These are phyloP conservation scores for Aspergillus steynii DNA, from an alignment of 495 filamentous ascomycete species.

Conservation along the genomic window DNA sequence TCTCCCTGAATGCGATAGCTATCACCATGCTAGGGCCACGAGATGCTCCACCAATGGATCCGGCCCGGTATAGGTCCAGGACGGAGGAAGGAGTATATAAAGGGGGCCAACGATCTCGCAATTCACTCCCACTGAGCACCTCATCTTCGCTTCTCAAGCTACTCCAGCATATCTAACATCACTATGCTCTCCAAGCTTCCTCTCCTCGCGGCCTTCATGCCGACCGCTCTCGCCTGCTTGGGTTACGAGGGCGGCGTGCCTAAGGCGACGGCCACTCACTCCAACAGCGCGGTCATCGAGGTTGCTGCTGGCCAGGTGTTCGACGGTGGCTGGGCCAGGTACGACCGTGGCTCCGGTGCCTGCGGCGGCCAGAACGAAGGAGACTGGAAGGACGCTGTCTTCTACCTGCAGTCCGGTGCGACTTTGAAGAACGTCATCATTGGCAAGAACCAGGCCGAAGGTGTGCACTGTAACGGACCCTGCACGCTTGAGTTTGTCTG, in stretches of 20 bases:
- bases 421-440: constrained; percentile 24
- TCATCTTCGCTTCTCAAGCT: not conserved
- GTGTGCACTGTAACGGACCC: constrained; percentile 20
- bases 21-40: not conserved
- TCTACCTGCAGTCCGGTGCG: constrained; percentile 18
- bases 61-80: not conserved
- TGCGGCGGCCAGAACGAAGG: constrained; percentile 12
- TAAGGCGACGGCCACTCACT: constrained; percentile 10
- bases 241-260: constrained; percentile 24
- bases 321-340: constrained; percentile 23
- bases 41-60: not conserved
- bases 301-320: constrained; percentile 18
- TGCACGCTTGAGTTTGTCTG: constrained; percentile 24
- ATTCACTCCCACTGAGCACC: not conserved
- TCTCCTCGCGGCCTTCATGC: constrained; percentile 8
- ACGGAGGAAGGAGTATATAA: not conserved
- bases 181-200: constrained; percentile 2
- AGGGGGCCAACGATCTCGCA: not conserved
- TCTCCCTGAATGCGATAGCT: not conserved
- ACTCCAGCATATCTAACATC: not conserved
- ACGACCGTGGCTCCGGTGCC: constrained; percentile 23
- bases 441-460: constrained; percentile 20
- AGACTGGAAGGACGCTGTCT: constrained; percentile 19
- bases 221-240: constrained; percentile 17
- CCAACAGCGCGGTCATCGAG: constrained; percentile 19